Evolutionary conservation across 345 rosid species (phyloP), one percentile per base, ranked within the genome.

Genomic region (Citrus medica): DNA sequence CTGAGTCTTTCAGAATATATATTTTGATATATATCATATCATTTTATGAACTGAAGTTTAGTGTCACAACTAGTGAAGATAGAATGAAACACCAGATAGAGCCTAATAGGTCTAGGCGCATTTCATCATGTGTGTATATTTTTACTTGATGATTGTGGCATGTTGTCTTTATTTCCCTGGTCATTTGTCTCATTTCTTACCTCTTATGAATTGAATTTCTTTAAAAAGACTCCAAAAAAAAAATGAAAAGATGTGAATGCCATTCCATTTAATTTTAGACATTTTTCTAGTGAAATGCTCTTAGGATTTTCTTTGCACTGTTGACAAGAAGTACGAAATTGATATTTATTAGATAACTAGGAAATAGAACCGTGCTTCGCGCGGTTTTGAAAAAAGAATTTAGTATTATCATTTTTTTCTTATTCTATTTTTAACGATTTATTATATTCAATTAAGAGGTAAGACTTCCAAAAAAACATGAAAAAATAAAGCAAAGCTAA

Each of bases 41-140:
- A 74, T 38, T 74, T 55, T 24, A 53, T 61, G 17, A 16, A 38
- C 28, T 72, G 67, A 71, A 76, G 68, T 76, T 12, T 51, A 22
- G 24, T 2, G 72, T 30, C 10, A 28, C 46, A 48, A 4, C 27
- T 22, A 22, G 8, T 51, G 58, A 12, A 38, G 35, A 6, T n/a
- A 58, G 46, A 66, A 66, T n/a, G 58, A 6, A 46, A 40, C 53
- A 21, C 21, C 17, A 74, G 68, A 38, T 16, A 40, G 9, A 60
- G 37, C 56, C 51, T 38, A 7, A 13, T 13, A 74, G 32, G 7
- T 60, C 40, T 74, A 61, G 2, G 24, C 42, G 38, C 58, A 37
- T 38, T 59, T 60, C 67, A 60, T 73, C 67, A 59, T 4, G 17
- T 60, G 22, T 73, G 55, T 16, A 59, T 59, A 60, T 60, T 24